Conservation (phyloP, 192 early-diverging fungal species). For the Backusella liffmaniae region DNA sequence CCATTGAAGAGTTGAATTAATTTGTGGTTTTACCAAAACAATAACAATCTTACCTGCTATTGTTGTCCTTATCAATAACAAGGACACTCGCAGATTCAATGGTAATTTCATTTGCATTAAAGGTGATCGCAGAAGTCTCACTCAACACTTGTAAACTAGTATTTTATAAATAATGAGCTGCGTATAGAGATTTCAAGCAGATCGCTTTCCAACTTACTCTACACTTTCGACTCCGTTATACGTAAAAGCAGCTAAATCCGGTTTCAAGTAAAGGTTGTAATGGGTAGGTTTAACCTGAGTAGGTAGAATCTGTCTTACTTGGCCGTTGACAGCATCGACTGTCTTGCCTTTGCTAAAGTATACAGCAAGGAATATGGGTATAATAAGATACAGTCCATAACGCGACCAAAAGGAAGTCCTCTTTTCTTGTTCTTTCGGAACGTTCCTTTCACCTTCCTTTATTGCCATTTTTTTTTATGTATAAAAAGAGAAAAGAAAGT, state of each 20-base stretch:
- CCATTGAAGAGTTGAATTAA: slow-evolving; percentile 13
- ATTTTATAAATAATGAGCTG: neutral
- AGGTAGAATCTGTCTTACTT: slow-evolving; percentile 68
- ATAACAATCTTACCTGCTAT: neutral
- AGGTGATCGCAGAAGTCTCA: slow-evolving; percentile 57
- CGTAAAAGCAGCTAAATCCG: slow-evolving; percentile 71
- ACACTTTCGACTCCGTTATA: slow-evolving; percentile 78
- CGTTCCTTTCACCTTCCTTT: neutral
- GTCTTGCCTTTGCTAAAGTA: neutral
- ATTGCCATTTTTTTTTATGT: neutral
- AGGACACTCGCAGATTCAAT: slow-evolving; percentile 45
- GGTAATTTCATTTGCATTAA: slow-evolving; percentile 67
- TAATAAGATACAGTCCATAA: neutral
- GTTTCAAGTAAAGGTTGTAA: slow-evolving; percentile 76
- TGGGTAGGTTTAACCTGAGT: slow-evolving; percentile 78
- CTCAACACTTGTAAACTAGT: slow-evolving; percentile 55
- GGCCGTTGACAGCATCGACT: neutral
- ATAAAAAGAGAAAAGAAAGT: neutral
- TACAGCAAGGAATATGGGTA: slow-evolving; percentile 6
- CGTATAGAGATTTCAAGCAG: too few species aligned
- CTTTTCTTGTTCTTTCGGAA: neutral
- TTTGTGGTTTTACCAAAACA: neutral
- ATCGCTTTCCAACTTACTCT: slow-evolving; percentile 40
- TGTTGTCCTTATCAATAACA: neutral
- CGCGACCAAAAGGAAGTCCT: neutral